phyloP scores from a whole-genome alignment of 768 basidiomycete species.

The Nidularia pulvinata region DNA sequence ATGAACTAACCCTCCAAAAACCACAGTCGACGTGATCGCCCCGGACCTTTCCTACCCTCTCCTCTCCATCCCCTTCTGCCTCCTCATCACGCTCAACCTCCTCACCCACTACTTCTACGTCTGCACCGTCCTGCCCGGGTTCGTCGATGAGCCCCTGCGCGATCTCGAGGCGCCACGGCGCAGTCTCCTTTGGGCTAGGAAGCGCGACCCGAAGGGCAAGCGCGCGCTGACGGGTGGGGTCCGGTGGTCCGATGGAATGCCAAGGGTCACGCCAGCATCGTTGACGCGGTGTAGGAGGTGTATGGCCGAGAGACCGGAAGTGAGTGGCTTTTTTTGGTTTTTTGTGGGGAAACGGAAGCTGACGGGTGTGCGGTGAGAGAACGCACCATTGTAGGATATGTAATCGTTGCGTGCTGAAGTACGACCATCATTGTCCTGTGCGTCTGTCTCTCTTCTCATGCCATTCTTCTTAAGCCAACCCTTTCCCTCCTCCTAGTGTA shows the following conservation, averaged over 20 bases:
- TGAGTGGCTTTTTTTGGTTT: conserved; percentile 26
- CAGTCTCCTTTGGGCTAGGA: conserved; percentile 54
- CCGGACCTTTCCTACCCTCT: conserved; percentile 61
- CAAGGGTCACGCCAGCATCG: conserved; percentile 50
- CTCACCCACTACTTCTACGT: conserved; percentile 85
- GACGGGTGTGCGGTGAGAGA: not conserved
- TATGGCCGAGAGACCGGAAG: conserved; percentile 73
- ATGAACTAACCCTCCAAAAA: not conserved
- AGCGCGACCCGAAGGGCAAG: conserved; percentile 10
- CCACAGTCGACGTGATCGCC: conserved; percentile 78
- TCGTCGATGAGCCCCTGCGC: conserved; percentile 57
- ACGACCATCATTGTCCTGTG: conserved; percentile 91
- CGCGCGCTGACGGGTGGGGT: conserved; percentile 15
- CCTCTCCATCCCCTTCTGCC: conserved; percentile 64
- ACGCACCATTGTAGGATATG: conserved; percentile 51
- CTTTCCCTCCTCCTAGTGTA: not conserved
- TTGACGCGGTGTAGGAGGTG: conserved; percentile 71
- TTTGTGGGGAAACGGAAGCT: not conserved
- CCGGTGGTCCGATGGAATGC: conserved; percentile 15
- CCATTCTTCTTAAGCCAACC: not conserved
- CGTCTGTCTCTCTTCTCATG: conserved; percentile 26
- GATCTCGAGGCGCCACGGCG: conserved; percentile 20
- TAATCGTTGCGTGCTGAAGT: conserved; percentile 87
- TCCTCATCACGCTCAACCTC: conserved; percentile 78
- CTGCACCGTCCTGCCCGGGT: conserved; percentile 80